A percentile compares a stretch with the other conserved stretches of the same genome.
Conservation (phyloP, 2,329 filamentous ascomycete genomes). For the Bisporella sp. region DNA sequence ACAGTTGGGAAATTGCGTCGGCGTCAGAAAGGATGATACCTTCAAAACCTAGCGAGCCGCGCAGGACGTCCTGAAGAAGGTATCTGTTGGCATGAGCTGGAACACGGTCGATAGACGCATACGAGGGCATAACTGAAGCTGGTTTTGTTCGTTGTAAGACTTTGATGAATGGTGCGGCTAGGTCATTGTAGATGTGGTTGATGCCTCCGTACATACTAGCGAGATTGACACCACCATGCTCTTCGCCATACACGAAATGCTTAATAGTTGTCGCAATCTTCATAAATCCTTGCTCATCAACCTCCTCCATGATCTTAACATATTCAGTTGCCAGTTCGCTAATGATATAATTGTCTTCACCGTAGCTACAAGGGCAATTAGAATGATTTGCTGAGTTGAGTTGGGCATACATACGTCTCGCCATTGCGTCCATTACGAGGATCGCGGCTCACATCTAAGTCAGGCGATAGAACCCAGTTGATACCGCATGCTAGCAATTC, state of each 20-base stretch:
- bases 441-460: constrained; percentile 28
- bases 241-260: constrained; percentile 30
- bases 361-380: not conserved
- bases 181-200: not conserved
- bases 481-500: no score
- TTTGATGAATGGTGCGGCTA: not conserved
- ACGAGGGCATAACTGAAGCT: not conserved
- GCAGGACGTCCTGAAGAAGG: not conserved
- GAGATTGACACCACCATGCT: constrained; percentile 28
- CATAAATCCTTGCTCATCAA: constrained; percentile 25
- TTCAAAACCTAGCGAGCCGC: not conserved
- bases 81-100: not conserved
- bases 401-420: constrained; percentile 20
- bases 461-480: constrained; percentile 29
- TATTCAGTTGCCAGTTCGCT: constrained; percentile 28
- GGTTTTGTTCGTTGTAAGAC: not conserved
- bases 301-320: constrained; percentile 30
- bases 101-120: not conserved
- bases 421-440: constrained; percentile 25
- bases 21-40: not conserved
- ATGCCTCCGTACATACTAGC: constrained; percentile 9
- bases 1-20: not conserved
- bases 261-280: constrained; percentile 32
- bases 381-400: no score
- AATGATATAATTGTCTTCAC: constrained; percentile 19